Conservation (phyloP, 2,329 filamentous ascomycete species). For the Ustilaginoidea virens region DNA sequence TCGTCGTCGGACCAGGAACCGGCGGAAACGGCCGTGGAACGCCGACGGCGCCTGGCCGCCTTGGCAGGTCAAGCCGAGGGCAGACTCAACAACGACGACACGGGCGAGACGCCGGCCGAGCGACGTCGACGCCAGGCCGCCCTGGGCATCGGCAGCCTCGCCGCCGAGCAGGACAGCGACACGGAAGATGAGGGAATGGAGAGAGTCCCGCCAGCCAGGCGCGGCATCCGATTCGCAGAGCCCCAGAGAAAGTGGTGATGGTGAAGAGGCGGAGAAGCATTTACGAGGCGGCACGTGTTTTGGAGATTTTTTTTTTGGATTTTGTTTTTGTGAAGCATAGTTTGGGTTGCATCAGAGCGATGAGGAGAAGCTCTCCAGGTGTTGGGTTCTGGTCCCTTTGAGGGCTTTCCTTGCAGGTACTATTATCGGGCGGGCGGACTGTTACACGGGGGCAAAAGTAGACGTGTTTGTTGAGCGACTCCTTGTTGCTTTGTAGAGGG, state of each 20-base stretch:
- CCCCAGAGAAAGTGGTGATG: slow-evolving; percentile 9
- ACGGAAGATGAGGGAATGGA: slow-evolving; percentile 38
- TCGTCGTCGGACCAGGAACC: slow-evolving; percentile 9
- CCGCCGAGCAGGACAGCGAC: slow-evolving; percentile 34
- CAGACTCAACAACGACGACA: slow-evolving; percentile 10
- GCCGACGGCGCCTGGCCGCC: slow-evolving; percentile 45
- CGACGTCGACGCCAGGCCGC: slow-evolving; percentile 59
- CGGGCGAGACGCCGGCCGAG: slow-evolving; percentile 59
- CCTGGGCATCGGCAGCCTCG: slow-evolving; percentile 38
- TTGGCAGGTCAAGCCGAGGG: slow-evolving; percentile 26
- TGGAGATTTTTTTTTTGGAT: background rate
- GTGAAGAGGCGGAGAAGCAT: slow-evolving; percentile 1
- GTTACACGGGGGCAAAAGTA: too few relatives aligned
- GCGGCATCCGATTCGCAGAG: slow-evolving; percentile 48
- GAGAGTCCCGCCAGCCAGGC: slow-evolving; percentile 33
- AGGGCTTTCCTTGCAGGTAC: too few relatives aligned
- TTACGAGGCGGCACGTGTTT: background rate
- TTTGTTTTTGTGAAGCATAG: too few relatives aligned
- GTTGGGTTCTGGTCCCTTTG: too few relatives aligned
- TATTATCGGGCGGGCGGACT: too few relatives aligned
- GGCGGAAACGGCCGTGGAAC: slow-evolving; percentile 56
- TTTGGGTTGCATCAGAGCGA: too few relatives aligned
- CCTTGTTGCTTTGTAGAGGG: too few relatives aligned
- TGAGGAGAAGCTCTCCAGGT: too few relatives aligned
- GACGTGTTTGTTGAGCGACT: too few relatives aligned